Conservation (phyloP, 2,329 filamentous ascomycete genomes). For the Xylaria sp. region DNA sequence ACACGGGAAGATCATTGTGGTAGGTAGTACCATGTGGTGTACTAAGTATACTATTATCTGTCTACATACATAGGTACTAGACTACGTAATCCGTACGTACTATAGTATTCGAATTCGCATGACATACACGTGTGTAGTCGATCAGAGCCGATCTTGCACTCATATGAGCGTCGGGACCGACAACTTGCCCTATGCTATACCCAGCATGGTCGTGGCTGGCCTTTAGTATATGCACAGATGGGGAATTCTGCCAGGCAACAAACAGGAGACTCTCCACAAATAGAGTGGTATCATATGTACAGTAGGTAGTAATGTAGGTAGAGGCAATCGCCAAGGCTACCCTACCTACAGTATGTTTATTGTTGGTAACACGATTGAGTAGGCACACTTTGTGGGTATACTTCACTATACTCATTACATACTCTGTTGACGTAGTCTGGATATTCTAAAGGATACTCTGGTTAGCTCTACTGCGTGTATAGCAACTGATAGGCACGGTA, state of each 20-base stretch:
- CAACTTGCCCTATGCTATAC: not conserved
- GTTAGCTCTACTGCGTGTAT: not conserved
- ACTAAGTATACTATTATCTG: too few relatives aligned
- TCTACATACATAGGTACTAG: too few relatives aligned
- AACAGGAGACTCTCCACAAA: not conserved
- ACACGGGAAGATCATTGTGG: conserved; percentile 1
- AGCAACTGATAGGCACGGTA: not conserved
- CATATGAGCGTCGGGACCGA: conserved; percentile 6
- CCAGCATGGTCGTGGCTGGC: not conserved
- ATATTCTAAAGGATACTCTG: not conserved
- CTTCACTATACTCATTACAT: not conserved
- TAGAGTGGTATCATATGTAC: too few relatives aligned
- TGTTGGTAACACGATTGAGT: too few relatives aligned
- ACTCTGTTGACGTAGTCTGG: not conserved
- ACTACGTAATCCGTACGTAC: not conserved
- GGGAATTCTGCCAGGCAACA: not conserved
- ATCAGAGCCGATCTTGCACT: conserved; percentile 21
- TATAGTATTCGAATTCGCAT: conserved; percentile 7
- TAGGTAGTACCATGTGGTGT: not conserved
- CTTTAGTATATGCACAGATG: not conserved
- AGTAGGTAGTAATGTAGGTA: too few relatives aligned
- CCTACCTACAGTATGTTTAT: too few relatives aligned
- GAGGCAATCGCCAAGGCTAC: conserved; percentile 11
- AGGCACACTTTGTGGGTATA: not conserved
- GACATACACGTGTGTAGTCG: too few relatives aligned